phyloP scores from a whole-genome alignment of 345 rosid species.

The Camelina sativa region DNA sequence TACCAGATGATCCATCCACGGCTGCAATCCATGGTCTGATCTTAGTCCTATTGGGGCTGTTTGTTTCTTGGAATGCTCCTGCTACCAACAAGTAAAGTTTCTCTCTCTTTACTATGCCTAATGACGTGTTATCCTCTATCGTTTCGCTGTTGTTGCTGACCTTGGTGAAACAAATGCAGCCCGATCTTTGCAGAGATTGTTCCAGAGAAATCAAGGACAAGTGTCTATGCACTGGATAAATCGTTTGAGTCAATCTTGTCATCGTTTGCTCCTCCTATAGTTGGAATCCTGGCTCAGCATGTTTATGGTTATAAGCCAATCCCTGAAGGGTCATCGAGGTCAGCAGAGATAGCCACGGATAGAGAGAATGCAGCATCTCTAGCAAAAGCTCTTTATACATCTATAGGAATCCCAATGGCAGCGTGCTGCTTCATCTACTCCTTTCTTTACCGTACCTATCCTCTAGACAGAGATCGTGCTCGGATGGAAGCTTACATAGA shows the following conservation, averaged over 20 bases:
- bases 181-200: conserved; percentile 96
- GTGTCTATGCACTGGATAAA: conserved; percentile 78
- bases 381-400: conserved; percentile 78
- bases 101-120: conserved; percentile 33
- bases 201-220: conserved; percentile 79
- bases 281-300: conserved; percentile 81
- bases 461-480: conserved; percentile 76
- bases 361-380: conserved; percentile 76
- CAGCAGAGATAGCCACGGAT: conserved; percentile 62
- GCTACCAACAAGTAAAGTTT: conserved; percentile 82
- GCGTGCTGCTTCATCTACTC: conserved; percentile 80
- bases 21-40: conserved; percentile 58
- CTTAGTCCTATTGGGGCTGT: conserved; percentile 63
- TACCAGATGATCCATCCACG: conserved; percentile 79
- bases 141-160: conserved; percentile 8
- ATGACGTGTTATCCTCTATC: background rate
- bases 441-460: conserved; percentile 75
- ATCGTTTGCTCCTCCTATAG: conserved; percentile 87
- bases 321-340: conserved; percentile 52
- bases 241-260: conserved; percentile 81
- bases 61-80: conserved; percentile 87
- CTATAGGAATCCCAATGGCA: conserved; percentile 80
- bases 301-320: conserved; percentile 78
- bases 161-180: conserved; percentile 48
- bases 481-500: conserved; percentile 78